Conservation (phyloP, 106 monocot genomes). For the Xerophyta viscosa region DNA sequence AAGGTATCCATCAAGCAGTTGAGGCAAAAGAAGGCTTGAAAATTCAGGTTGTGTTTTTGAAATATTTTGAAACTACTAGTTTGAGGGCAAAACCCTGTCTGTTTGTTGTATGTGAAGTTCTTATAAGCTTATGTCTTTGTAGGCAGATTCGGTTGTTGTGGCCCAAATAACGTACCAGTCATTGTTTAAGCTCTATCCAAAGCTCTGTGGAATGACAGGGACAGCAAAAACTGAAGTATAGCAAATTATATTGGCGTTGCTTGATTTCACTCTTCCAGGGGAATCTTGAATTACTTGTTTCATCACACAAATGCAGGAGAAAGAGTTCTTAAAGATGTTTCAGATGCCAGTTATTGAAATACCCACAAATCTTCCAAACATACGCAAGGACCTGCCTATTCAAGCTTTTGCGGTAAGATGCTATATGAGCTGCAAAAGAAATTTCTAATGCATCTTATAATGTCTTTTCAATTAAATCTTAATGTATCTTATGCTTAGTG, state of each 20-base stretch:
- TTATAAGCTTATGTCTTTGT: no score
- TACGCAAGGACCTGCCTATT: conserved; percentile 81
- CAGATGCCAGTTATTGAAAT: conserved; percentile 93
- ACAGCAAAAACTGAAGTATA: conserved; percentile 97
- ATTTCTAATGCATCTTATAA: no score
- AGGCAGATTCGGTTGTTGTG: conserved; percentile 97
- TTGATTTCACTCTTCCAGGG: background rate
- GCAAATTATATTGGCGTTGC: background rate
- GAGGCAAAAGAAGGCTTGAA: conserved; percentile 97
- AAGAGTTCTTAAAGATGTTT: conserved; percentile 99
- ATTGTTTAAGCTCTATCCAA: conserved; percentile 96
- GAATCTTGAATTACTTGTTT: background rate
- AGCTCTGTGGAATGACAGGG: conserved; percentile 99
- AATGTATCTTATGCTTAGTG: no score
- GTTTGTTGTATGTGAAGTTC: no score
- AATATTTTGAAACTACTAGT: no score
- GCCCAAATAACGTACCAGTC: conserved; percentile 99
- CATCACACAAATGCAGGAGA: conserved; percentile 55
- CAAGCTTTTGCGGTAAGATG: conserved; percentile 98
- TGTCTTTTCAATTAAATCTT: background rate
- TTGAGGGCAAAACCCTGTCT: no score
- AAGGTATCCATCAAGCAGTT: conserved; percentile 98
- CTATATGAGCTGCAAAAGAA: conserved; percentile 1
- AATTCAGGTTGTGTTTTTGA: conserved; percentile 55
- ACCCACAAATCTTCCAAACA: conserved; percentile 96